Evolutionary conservation across 352 stramenopile species (phyloP).

Genomic region (Phytopythium mirpurense): DNA sequence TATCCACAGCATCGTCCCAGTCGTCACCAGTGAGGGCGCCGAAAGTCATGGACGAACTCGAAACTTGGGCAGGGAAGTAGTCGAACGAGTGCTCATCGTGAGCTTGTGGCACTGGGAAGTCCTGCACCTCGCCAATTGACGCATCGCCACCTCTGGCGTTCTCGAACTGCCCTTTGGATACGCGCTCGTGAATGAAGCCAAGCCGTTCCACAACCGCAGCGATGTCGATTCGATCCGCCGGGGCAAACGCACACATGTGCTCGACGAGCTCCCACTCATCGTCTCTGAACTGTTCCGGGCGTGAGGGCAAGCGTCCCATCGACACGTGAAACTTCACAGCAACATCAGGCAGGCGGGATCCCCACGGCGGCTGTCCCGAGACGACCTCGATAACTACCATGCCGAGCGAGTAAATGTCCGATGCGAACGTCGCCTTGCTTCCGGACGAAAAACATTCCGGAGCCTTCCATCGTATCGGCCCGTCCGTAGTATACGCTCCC

Average conservation of each 20-base stretch:
- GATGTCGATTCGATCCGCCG: constrained; percentile 19
- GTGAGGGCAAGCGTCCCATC: constrained; percentile 11
- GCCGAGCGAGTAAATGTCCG: constrained; percentile 24
- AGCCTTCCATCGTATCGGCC: constrained; percentile 13
- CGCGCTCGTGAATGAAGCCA: not conserved
- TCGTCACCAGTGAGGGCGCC: not conserved
- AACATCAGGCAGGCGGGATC: not conserved
- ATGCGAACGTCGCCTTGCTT: constrained; percentile 8
- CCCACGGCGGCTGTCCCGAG: constrained; percentile 7
- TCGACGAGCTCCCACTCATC: constrained; percentile 22
- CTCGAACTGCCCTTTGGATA: not conserved
- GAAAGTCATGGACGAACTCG: not conserved
- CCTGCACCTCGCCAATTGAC: not conserved
- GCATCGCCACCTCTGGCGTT: not conserved
- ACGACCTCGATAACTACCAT: constrained; percentile 14
- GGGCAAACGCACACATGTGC: constrained; percentile 19
- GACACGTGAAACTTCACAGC: constrained; percentile 8
- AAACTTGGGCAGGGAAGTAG: not conserved
- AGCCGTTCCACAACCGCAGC: constrained; percentile 8
- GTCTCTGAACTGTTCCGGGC: constrained; percentile 10
- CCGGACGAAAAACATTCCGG: constrained; percentile 11
- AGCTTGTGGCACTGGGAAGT: not conserved
- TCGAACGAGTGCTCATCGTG: constrained; percentile 1
- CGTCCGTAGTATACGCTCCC: not conserved
- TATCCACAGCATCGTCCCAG: not conserved